A percentile compares a stretch with the other conserved stretches of the same genome.
Conservation (phyloP, 306 rosid species). For the Gynostemma pentaphyllum region DNA sequence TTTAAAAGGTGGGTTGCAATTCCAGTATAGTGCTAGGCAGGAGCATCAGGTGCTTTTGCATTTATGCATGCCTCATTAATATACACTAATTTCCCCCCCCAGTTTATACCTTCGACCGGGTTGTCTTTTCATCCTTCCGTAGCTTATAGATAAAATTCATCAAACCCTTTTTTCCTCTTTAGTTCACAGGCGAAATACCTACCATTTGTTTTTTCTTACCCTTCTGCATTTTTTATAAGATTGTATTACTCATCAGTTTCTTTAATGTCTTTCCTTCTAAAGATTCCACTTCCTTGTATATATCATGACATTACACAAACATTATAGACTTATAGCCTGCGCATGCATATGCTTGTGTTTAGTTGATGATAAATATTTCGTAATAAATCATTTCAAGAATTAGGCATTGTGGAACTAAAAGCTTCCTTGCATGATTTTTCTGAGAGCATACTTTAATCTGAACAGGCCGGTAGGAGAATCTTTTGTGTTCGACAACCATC, state of each 20-base stretch:
- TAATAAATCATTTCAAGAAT: not conserved
- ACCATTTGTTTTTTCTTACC: not conserved
- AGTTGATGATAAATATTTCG: not conserved
- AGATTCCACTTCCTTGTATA: not conserved
- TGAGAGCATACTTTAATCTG: not conserved
- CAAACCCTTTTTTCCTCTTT: not conserved
- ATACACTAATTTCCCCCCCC: not conserved
- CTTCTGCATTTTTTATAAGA: not conserved
- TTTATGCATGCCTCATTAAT: not conserved
- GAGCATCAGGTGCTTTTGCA: not conserved
- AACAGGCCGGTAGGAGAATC: not conserved
- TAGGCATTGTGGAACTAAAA: not conserved
- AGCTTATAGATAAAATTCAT: not conserved
- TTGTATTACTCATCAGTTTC: not conserved
- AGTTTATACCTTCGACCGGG: not conserved
- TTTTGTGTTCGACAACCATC: not conserved
- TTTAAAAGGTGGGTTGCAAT: not conserved
- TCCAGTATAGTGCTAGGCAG: not conserved
- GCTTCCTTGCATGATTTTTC: not conserved
- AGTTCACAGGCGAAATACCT: not conserved
- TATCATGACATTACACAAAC: not conserved
- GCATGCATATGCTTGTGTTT: not conserved
- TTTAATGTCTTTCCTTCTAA: not conserved
- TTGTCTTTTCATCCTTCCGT: not conserved
- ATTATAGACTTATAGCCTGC: not conserved